A percentile compares a stretch with the other conserved stretches of the same genome.
Conservation (phyloP, 2,329 filamentous ascomycete species). For the Onygenales sp. region DNA sequence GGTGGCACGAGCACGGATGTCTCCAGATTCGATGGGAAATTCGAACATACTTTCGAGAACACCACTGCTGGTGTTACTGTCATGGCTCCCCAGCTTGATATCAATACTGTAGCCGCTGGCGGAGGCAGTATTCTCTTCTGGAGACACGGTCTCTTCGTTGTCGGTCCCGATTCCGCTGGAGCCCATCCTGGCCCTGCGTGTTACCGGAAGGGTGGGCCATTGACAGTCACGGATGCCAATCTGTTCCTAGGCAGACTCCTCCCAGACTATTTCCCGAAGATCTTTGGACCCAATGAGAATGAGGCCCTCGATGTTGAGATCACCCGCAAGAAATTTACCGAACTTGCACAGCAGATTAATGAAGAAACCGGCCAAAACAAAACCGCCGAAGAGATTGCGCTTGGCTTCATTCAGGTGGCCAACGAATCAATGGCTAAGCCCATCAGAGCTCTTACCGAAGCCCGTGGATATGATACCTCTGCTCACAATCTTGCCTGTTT, state of each 20-base stretch:
- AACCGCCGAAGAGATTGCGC: conserved; percentile 53
- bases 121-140: conserved; percentile 65
- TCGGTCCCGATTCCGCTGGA: conserved; percentile 83
- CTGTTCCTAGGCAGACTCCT: conserved; percentile 75
- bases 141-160: conserved; percentile 81
- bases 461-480: conserved; percentile 82
- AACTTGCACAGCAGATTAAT: conserved; percentile 70
- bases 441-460: conserved; percentile 83
- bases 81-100: conserved; percentile 83
- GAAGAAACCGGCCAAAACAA: conserved; percentile 42
- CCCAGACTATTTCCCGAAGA: conserved; percentile 91
- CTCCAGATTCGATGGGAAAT: conserved; percentile 75
- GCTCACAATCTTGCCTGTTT: conserved; percentile 84
- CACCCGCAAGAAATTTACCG: conserved; percentile 64
- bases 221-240: conserved; percentile 89
- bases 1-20: conserved; percentile 89
- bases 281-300: conserved; percentile 84
- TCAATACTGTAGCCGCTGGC: conserved; percentile 89
- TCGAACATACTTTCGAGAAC: conserved; percentile 91
- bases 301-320: conserved; percentile 69
- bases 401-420: conserved; percentile 34
- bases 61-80: conserved; percentile 92
- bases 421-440: conserved; percentile 49
- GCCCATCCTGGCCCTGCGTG: conserved; percentile 88
- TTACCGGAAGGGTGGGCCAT: conserved; percentile 81